Base-by-base conservation (phyloP, 345 rosid species). In the Salix caprea region DNA sequence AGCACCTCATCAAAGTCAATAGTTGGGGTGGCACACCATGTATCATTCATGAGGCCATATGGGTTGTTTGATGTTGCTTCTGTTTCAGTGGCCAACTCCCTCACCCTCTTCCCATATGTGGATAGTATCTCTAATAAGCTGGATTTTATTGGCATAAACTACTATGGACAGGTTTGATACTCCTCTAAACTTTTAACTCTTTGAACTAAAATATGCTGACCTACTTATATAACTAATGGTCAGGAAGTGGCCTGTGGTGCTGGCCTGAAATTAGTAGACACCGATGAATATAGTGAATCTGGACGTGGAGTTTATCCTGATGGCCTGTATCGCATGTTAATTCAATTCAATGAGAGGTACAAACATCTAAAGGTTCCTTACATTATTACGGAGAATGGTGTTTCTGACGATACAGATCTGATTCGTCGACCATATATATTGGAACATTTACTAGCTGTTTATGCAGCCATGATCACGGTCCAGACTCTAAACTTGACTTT, bases 291-390 rank as follows among this genome's bases (percentile, higher is more conserved):
- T 81, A 95, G 99, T 81, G 99, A 95, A 88, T 95, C 99, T 77
- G 99, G 99, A 54, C 91, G 99, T 52, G 97, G 95, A 30, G 92
- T 95, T 58, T 95, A 95, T 85, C 99, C 97, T 40, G 99, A 90
- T 89, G 99, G 99, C 52, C 83, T 92, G 75, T 93, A 73, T 78
- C 92, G 96, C 3, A 76, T 93, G 82, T 79, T 92, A 84, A 70
- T 92, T 74, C 86, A 87, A 83, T 92, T 92, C 86, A 90, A 95
- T 77, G 91, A 92, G 84, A 88, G 93, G 86, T 92, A 91, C 87
- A 93, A 84, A 69, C 92, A 88, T 84, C 84, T 91, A 74, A 88
- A 92, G 16, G 36, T 90, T 69, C 97, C 99, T 52, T 95, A 91
- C 85, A 89, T 95, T 79, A 67, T 95, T 76, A 81, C 96, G 4